Percentiles rank a stretch among this genome's conserved stretches.
These are phyloP conservation scores for Xylariaceae sp. DNA, from an alignment of 2,329 filamentous ascomycete genomes.

Conservation along the genomic window DNA sequence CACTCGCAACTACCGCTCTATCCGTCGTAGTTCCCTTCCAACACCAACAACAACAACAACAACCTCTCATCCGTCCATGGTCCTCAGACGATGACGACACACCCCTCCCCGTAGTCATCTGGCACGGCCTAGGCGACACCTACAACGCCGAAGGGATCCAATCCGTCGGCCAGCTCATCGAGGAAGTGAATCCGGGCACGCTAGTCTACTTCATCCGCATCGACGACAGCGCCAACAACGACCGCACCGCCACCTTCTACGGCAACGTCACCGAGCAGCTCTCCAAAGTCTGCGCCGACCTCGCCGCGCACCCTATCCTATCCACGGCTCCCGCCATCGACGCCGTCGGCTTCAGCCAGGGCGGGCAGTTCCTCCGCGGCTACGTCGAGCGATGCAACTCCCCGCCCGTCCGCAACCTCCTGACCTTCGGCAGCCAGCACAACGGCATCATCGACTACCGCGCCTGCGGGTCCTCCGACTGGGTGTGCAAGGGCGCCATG, in stretches of 20 bases:
- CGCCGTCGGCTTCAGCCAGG: conserved; percentile 91
- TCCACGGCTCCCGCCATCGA: conserved; percentile 80
- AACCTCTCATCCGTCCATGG: not conserved
- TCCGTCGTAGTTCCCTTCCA: conserved; percentile 18
- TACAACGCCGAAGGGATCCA: conserved; percentile 73
- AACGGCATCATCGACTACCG: conserved; percentile 86
- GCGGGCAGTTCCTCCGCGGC: conserved; percentile 90
- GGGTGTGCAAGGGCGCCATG: conserved; percentile 77
- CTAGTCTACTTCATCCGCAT: conserved; percentile 77
- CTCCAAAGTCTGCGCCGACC: conserved; percentile 68
- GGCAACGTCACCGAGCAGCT: conserved; percentile 84
- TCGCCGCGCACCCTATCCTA: conserved; percentile 73
- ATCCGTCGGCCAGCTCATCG: conserved; percentile 65
- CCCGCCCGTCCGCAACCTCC: conserved; percentile 69
- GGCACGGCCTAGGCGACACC: conserved; percentile 79
- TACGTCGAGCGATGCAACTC: conserved; percentile 83
- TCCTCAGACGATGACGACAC: conserved; percentile 45
- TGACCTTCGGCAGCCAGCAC: conserved; percentile 89
- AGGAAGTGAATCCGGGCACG: conserved; percentile 73
- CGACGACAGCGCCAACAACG: conserved; percentile 59
- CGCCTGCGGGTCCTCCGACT: conserved; percentile 66
- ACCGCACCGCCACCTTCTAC: conserved; percentile 82
- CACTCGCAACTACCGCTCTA: conserved; percentile 16
- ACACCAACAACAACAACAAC: conserved; percentile 11
- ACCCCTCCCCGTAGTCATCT: conserved; percentile 88